Evolutionary conservation across 1,139 yeast species (phyloP), one percentile per base, ranked within the genome.

Genomic region (Kodamaea suecica): DNA sequence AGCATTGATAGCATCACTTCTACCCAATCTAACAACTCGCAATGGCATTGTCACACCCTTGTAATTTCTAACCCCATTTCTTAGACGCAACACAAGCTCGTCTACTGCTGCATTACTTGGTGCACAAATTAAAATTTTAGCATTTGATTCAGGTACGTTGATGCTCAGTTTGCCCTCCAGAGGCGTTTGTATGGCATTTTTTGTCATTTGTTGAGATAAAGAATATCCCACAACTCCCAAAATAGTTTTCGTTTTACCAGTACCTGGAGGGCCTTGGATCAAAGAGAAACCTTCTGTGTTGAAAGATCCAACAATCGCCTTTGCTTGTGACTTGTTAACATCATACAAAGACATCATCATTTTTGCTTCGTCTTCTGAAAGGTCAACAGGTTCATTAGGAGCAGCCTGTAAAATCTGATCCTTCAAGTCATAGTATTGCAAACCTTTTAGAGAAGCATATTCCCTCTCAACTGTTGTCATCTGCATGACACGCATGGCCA

Each of bases 51-150:
- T 48, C n/a, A 65, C 61, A 1, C 95, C 95, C 16, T 66, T 61
- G 3, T 74, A 57, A 39, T 76, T 73, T 31, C 62, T 59, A 3
- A 90, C 80, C 2, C 97, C 97, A 21, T 68, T 71, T 46, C 84
- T 79, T 41, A 94, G 64, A 56, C 99, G 81, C 15, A 90, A 50
- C n/a, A 90, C 95, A 46, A 94, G 70, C 53, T 94, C 98, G 63
- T 94, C 99, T 5, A 94, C 97, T 7, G 99, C 99, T 0, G 99
- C 99, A 63, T 94, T 94, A 57, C 97, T 87, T 3, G 99, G 99
- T 1, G 98, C 98, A 73, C 98, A 94, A 20, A 94, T 80, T 35
- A 94, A 65, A 3, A 94, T 77, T 40, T 73, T 75, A 2, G 38
- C 32, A n/a, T 39, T 25, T 9, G 41, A 31, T 21, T 17, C 29